phyloP scores from a whole-genome alignment of 129 eudicot genomes.

The Saposhnikovia divaricata region DNA sequence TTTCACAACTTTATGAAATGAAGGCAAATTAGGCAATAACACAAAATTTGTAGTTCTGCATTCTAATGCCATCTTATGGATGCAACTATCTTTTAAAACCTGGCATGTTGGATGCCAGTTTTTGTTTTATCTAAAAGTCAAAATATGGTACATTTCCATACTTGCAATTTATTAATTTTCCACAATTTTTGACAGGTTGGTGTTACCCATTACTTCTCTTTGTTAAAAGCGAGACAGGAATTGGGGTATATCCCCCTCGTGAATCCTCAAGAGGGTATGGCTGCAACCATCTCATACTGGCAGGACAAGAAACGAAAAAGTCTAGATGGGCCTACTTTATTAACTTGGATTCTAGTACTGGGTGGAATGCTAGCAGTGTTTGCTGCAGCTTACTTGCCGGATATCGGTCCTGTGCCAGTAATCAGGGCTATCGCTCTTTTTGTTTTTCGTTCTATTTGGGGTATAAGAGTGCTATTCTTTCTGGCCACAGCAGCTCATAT shows the following conservation, averaged over 20 bases:
- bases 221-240: conserved; percentile 71
- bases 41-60: not conserved
- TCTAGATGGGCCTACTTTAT: conserved; percentile 75
- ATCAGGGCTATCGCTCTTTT: conserved; percentile 42
- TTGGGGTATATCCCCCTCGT: conserved; percentile 73
- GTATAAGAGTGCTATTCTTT: conserved; percentile 30
- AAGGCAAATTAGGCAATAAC: not conserved
- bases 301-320: conserved; percentile 50
- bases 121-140: not conserved
- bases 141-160: not conserved
- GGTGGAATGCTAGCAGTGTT: conserved; percentile 60
- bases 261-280: conserved; percentile 71
- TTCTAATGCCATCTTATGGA: not conserved
- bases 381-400: conserved; percentile 68
- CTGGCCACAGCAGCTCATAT: conserved; percentile 43
- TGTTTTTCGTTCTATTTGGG: conserved; percentile 51
- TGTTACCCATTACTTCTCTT: conserved; percentile 73
- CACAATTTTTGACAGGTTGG: conserved; percentile 47
- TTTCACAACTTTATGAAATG: not conserved
- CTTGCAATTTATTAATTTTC: not conserved
- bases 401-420: conserved; percentile 49
- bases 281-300: conserved; percentile 68
- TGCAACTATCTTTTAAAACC: not conserved
- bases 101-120: not conserved
- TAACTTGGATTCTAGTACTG: conserved; percentile 48